Evolutionary conservation across 768 basidiomycete species (phyloP).

Genomic region (Boletus edulis): DNA sequence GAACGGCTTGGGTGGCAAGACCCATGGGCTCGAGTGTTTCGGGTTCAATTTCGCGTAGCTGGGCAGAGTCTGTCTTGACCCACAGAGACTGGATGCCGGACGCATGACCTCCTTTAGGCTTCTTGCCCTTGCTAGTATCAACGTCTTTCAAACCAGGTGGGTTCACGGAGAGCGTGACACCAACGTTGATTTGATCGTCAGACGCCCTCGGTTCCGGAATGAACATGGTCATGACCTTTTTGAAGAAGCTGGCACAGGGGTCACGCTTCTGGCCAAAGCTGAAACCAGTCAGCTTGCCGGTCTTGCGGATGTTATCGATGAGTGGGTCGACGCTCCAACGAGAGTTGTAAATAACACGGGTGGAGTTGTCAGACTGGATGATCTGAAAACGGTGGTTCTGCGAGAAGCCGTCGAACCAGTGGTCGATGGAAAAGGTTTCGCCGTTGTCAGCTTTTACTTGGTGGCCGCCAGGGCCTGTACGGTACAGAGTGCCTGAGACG

Average conservation of each 20-base stretch:
- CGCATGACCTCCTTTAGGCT: slow-evolving; percentile 20
- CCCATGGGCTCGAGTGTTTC: slow-evolving; percentile 38
- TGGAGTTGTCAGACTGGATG: slow-evolving; percentile 17
- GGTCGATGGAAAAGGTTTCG: slow-evolving; percentile 27
- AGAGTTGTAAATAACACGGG: slow-evolving; percentile 35
- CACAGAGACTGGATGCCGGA: slow-evolving; percentile 28
- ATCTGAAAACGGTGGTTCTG: slow-evolving; percentile 41
- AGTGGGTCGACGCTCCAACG: slow-evolving; percentile 29
- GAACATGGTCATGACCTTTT: slow-evolving; percentile 30
- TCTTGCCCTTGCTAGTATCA: slow-evolving; percentile 17
- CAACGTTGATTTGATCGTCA: slow-evolving; percentile 17
- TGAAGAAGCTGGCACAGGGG: slow-evolving; percentile 31
- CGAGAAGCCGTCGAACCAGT: slow-evolving; percentile 43
- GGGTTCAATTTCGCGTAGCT: slow-evolving; percentile 33
- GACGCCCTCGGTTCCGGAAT: slow-evolving; percentile 13
- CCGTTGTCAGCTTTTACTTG: slow-evolving; percentile 24
- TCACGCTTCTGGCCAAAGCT: slow-evolving; percentile 33
- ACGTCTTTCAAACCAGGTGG: slow-evolving; percentile 26
- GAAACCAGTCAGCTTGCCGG: slow-evolving; percentile 15
- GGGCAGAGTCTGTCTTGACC: slow-evolving; percentile 32
- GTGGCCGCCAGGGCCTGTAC: slow-evolving; percentile 38
- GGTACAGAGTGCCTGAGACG: slow-evolving; percentile 36
- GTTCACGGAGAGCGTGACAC: slow-evolving; percentile 31
- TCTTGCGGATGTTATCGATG: slow-evolving; percentile 28
- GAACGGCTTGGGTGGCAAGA: slow-evolving; percentile 22